Percentiles rank a stretch among this genome's conserved stretches.
phyloP scores from a whole-genome alignment of 2,329 filamentous ascomycete species.

The Neonectria coccinea region DNA sequence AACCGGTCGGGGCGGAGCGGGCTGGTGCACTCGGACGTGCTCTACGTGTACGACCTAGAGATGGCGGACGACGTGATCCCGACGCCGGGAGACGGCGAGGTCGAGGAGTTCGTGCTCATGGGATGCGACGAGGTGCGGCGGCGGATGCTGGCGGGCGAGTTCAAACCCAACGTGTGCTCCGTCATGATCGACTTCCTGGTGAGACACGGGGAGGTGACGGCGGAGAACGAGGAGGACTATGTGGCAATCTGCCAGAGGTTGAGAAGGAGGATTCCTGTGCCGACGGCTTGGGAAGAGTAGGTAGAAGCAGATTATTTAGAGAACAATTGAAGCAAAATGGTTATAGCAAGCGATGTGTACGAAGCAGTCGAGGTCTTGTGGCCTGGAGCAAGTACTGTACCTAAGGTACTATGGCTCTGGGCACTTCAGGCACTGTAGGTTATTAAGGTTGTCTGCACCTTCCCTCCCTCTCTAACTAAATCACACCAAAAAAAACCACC shows the following conservation, averaged over 20 bases:
- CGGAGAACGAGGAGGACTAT: conserved; percentile 78
- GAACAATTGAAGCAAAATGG: neutral
- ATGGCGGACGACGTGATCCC: conserved; percentile 69
- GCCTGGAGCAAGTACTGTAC: no score
- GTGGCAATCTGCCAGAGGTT: conserved; percentile 70
- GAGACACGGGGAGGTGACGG: conserved; percentile 78
- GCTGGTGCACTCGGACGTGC: conserved; percentile 53
- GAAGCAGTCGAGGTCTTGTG: no score
- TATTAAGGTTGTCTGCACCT: conserved; percentile 13
- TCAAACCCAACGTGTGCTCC: conserved; percentile 86
- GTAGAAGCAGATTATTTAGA: neutral
- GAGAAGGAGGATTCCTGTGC: conserved; percentile 58
- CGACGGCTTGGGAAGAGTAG: conserved; percentile 43
- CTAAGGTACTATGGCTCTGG: neutral
- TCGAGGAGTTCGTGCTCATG: conserved; percentile 79
- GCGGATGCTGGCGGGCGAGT: conserved; percentile 74
- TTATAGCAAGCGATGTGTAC: neutral
- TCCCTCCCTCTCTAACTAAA: conserved; percentile 6
- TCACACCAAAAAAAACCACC: neutral
- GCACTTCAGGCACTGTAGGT: conserved; percentile 13
- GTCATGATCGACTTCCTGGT: conserved; percentile 87
- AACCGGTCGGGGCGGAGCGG: conserved; percentile 45
- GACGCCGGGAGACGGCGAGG: conserved; percentile 80
- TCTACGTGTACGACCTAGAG: conserved; percentile 82
- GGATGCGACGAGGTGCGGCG: conserved; percentile 68